These are phyloP conservation scores for Citrus mangshanensis DNA, from an alignment of 345 rosid genomes.

Conservation along the genomic window DNA sequence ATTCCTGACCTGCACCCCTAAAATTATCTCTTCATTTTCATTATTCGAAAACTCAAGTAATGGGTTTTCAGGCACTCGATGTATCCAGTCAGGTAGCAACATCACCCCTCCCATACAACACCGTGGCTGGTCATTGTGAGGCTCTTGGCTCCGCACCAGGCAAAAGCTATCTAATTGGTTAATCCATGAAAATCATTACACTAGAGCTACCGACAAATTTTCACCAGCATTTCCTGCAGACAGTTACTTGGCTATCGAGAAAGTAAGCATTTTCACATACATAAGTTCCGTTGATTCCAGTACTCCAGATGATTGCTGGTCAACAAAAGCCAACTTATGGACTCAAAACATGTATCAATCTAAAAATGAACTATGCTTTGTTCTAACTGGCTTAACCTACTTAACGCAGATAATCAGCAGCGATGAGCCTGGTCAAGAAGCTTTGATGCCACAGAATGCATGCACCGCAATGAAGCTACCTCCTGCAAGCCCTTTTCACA, in stretches of 20 bases:
- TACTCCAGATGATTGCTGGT: too few relatives aligned
- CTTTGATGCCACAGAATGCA: background rate
- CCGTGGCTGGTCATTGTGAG: slow-evolving; percentile 83
- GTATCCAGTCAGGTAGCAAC: slow-evolving; percentile 93
- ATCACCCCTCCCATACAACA: slow-evolving; percentile 77
- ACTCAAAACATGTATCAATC: background rate
- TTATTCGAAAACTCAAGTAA: background rate
- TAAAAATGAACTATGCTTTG: background rate
- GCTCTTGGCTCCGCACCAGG: slow-evolving; percentile 69
- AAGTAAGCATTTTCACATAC: slow-evolving; percentile 36
- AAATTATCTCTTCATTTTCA: background rate
- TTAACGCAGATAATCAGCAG: slow-evolving; percentile 25
- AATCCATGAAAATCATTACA: slow-evolving; percentile 52
- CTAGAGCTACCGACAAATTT: slow-evolving; percentile 19
- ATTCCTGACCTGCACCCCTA: background rate
- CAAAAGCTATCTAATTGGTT: slow-evolving; percentile 91
- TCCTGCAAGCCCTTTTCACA: slow-evolving; percentile 90
- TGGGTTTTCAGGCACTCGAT: slow-evolving; percentile 65
- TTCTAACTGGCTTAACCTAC: background rate
- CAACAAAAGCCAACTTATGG: too few relatives aligned
- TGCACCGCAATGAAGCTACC: slow-evolving; percentile 66
- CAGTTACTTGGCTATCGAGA: slow-evolving; percentile 27
- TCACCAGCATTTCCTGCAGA: slow-evolving; percentile 23
- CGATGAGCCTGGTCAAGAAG: slow-evolving; percentile 14
- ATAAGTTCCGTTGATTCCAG: background rate